Evolutionary conservation across 83 land plant genomes (phyloP).

Genomic region (Larix sibirica): DNA sequence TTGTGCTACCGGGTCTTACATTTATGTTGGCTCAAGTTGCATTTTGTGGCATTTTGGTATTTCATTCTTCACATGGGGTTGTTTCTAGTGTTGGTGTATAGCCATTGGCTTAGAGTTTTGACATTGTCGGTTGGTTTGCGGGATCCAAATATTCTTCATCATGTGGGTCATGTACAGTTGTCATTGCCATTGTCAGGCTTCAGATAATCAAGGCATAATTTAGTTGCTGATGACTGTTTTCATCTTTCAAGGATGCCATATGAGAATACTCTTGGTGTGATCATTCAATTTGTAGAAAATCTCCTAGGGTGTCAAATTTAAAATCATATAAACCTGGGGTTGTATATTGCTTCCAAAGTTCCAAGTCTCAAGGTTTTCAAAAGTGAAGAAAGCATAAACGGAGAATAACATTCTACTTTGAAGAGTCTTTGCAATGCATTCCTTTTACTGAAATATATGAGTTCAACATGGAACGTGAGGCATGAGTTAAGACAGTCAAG

Average conservation of each 20-base stretch:
- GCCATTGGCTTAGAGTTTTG: slow-evolving; percentile 84
- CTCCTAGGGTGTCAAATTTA: slow-evolving; percentile 57
- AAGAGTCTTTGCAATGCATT: slow-evolving; percentile 42
- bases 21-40: slow-evolving; percentile 43
- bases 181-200: slow-evolving; percentile 39
- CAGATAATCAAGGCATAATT: slow-evolving; percentile 54
- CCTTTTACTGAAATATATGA: slow-evolving; percentile 63
- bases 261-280: slow-evolving; percentile 31
- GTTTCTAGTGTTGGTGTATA: slow-evolving; percentile 59
- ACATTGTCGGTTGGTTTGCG: slow-evolving; percentile 85
- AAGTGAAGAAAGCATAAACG: slow-evolving; percentile 41
- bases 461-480: slow-evolving; percentile 85
- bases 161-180: slow-evolving; percentile 63
- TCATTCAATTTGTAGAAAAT: slow-evolving; percentile 59
- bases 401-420: slow-evolving; percentile 32
- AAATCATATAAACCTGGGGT: slow-evolving; percentile 49
- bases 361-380: slow-evolving; percentile 53
- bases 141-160: slow-evolving; percentile 57
- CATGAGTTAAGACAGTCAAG: slow-evolving; percentile 72
- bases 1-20: too few relatives aligned
- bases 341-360: slow-evolving; percentile 54
- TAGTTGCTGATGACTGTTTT: slow-evolving; percentile 87
- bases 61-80: too few relatives aligned
- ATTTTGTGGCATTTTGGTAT: slow-evolving; percentile 82
- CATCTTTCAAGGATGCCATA: slow-evolving; percentile 25